Evolutionary conservation across 1,284 basidiomycete genomes (phyloP).

Genomic region (Ustilago hordei): DNA sequence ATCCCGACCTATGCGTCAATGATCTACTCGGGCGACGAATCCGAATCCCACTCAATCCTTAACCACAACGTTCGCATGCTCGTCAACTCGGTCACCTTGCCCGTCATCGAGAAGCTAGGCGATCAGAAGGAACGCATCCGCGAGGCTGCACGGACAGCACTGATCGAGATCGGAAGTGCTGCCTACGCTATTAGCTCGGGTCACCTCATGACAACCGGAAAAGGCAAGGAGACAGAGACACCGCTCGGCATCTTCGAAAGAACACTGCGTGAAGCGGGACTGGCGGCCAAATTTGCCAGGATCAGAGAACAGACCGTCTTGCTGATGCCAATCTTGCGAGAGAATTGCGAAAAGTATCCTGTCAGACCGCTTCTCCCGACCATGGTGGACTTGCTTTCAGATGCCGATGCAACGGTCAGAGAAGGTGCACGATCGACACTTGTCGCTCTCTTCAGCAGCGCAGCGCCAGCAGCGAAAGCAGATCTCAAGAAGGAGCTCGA

Average conservation of each 20-base stretch:
- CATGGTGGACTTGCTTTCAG: slow-evolving; percentile 87
- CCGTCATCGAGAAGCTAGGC: slow-evolving; percentile 83
- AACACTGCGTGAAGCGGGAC: slow-evolving; percentile 79
- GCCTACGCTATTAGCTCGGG: slow-evolving; percentile 75
- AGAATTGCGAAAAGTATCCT: slow-evolving; percentile 74
- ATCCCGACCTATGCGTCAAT: slow-evolving; percentile 60
- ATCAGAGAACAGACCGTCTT: slow-evolving; percentile 74
- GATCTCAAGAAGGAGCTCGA: slow-evolving; percentile 92
- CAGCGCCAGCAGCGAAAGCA: slow-evolving; percentile 83
- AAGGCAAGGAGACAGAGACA: slow-evolving; percentile 81
- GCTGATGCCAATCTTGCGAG: slow-evolving; percentile 44
- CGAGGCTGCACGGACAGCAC: slow-evolving; percentile 79
- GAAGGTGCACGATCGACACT: slow-evolving; percentile 84
- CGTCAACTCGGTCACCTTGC: slow-evolving; percentile 77
- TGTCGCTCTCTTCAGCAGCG: slow-evolving; percentile 84
- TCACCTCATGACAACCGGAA: slow-evolving; percentile 71
- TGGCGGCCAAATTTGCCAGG: slow-evolving; percentile 75
- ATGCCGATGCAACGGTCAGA: slow-evolving; percentile 88
- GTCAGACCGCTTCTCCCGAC: slow-evolving; percentile 83
- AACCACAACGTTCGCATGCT: slow-evolving; percentile 49
- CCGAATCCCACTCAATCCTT: slow-evolving; percentile 33
- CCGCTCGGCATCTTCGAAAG: slow-evolving; percentile 81
- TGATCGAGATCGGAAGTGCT: slow-evolving; percentile 79
- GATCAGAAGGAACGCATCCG: slow-evolving; percentile 80
- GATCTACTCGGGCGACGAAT: slow-evolving; percentile 37